Evolutionary conservation across 1,139 yeast species (phyloP).

Genomic region (Debaryomyces sp.): DNA sequence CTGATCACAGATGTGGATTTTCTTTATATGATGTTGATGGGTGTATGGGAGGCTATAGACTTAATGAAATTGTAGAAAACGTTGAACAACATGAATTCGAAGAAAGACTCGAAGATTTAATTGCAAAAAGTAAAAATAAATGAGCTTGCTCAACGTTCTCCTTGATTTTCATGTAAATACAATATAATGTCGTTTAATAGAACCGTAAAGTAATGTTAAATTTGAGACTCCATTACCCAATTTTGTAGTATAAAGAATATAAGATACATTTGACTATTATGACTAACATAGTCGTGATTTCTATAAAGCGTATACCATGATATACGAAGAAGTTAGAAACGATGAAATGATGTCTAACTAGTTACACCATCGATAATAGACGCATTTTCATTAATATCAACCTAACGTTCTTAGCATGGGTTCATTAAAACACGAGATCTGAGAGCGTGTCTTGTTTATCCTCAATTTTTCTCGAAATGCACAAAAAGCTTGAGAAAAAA

Average conservation of each 20-base stretch:
- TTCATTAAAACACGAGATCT: neutral
- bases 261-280: neutral
- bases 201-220: neutral
- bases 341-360: neutral
- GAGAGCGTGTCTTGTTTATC: neutral
- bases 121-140: neutral
- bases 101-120: slow-evolving; percentile 23
- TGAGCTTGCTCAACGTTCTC: neutral
- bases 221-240: neutral
- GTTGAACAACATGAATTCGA: slow-evolving; percentile 32
- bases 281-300: neutral
- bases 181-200: neutral
- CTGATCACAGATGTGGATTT: slow-evolving; percentile 89
- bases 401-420: neutral
- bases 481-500: neutral
- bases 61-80: slow-evolving; percentile 57
- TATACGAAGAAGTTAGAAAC: neutral
- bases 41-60: slow-evolving; percentile 69
- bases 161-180: neutral
- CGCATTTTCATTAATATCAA: neutral
- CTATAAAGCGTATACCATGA: neutral
- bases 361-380: neutral
- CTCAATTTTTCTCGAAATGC: neutral
- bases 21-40: slow-evolving; percentile 81
- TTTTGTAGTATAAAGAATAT: neutral